These are phyloP conservation scores for Coemansia sp. DNA, from an alignment of 192 early-diverging fungal genomes.

Conservation along the genomic window DNA sequence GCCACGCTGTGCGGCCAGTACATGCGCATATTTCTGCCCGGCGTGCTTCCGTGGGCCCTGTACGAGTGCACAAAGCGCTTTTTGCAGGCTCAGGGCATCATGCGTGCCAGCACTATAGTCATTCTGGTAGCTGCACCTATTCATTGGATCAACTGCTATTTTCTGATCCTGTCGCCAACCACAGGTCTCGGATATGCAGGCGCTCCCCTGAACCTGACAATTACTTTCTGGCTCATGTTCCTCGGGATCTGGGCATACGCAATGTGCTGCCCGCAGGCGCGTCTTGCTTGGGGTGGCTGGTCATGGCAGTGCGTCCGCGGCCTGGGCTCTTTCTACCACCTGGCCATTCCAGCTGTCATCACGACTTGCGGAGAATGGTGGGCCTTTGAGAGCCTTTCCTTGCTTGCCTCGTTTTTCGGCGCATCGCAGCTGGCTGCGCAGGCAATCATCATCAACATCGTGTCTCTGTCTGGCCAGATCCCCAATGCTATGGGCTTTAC, in stretches of 20 bases:
- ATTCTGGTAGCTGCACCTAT: conserved; percentile 70
- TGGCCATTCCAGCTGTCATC: conserved; percentile 78
- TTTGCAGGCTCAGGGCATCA: conserved; percentile 81
- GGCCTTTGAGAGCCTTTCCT: conserved; percentile 70
- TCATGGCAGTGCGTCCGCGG: conserved; percentile 64
- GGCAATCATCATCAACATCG: conserved; percentile 65
- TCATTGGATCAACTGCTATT: conserved; percentile 77
- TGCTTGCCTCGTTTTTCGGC: conserved; percentile 79
- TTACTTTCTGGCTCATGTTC: conserved; percentile 75
- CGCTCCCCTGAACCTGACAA: conserved; percentile 73
- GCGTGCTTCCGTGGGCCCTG: conserved; percentile 76
- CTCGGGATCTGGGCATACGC: conserved; percentile 70
- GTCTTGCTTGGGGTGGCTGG: conserved; percentile 83
- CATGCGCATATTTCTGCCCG: conserved; percentile 65
- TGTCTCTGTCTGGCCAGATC: conserved; percentile 72
- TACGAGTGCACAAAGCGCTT: conserved; percentile 83
- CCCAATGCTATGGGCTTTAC: conserved; percentile 78
- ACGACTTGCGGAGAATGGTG: conserved; percentile 87
- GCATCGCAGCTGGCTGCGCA: conserved; percentile 77
- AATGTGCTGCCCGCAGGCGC: conserved; percentile 57
- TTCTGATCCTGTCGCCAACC: conserved; percentile 70
- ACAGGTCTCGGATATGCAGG: conserved; percentile 77
- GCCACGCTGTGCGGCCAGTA: conserved; percentile 64
- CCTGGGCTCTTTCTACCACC: conserved; percentile 61
- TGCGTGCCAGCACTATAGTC: conserved; percentile 78